Evolutionary conservation across 2,329 filamentous ascomycete genomes (phyloP).

Genomic region (Blastomyces gilchristii): DNA sequence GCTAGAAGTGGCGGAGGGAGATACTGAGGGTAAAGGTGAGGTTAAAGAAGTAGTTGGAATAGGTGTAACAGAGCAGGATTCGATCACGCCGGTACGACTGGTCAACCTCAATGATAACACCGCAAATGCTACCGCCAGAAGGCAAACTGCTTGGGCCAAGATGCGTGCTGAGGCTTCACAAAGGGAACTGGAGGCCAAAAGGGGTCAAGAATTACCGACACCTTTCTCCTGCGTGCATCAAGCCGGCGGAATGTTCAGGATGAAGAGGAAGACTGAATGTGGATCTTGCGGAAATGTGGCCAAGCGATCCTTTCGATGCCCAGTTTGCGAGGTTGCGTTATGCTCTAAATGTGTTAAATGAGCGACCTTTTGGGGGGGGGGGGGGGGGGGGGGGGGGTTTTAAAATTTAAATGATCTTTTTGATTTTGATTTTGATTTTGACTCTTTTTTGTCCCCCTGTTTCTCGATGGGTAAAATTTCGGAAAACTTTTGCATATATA

Average conservation of each 20-base stretch:
- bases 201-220: background rate
- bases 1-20: background rate
- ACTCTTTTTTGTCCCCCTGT: background rate
- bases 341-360: background rate
- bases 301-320: conserved; percentile 1
- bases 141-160: background rate
- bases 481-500: background rate
- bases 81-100: background rate
- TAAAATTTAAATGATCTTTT: too few species aligned
- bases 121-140: background rate
- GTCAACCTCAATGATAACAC: background rate
- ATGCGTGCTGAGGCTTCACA: background rate
- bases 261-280: background rate
- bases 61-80: background rate
- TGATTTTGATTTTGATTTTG: too few species aligned
- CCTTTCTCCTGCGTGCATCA: background rate
- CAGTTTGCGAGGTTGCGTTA: background rate
- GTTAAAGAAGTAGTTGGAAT: background rate
- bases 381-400: too few species aligned
- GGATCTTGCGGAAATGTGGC: background rate
- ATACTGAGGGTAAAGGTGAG: background rate
- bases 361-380: too few species aligned
- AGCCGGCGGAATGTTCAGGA: background rate
- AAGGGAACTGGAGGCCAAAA: too few species aligned
- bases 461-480: background rate